Percentiles rank a stretch among this genome's conserved stretches.
phyloP scores from a whole-genome alignment of 768 basidiomycete species.

The Pisolithus microcarpus region DNA sequence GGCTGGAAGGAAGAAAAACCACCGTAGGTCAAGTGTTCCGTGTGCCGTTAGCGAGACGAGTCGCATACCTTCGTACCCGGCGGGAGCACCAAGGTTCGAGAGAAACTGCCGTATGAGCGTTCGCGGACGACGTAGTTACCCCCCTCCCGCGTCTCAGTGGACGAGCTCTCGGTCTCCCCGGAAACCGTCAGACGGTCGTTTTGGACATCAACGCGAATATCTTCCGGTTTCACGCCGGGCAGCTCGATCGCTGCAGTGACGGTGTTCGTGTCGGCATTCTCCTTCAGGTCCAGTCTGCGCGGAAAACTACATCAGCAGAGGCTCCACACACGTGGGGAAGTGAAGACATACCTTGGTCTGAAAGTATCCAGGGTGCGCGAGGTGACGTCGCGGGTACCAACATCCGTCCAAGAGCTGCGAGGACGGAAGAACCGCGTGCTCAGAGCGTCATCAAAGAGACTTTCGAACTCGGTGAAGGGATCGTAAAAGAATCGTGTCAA shows the following conservation, averaged over 20 bases:
- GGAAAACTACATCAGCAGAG: neutral
- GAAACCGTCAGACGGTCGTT: constrained; percentile 44
- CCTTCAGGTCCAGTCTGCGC: constrained; percentile 49
- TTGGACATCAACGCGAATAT: constrained; percentile 46
- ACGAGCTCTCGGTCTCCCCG: constrained; percentile 41
- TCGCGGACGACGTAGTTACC: constrained; percentile 34
- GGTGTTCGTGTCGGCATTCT: constrained; percentile 37
- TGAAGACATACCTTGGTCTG: constrained; percentile 27
- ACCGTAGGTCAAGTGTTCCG: neutral
- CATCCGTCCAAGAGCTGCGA: constrained; percentile 3
- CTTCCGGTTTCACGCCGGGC: constrained; percentile 45
- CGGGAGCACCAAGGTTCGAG: constrained; percentile 42
- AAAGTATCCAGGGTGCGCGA: neutral
- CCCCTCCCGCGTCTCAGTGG: constrained; percentile 28
- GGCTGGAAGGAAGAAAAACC: constrained; percentile 10
- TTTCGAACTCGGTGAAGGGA: constrained; percentile 36
- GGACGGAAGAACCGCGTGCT: constrained; percentile 20
- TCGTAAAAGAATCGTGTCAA: constrained; percentile 28
- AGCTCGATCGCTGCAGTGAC: constrained; percentile 54
- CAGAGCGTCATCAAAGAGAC: constrained; percentile 36
- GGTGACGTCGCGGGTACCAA: constrained; percentile 5
- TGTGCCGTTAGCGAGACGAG: neutral
- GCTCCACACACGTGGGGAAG: neutral
- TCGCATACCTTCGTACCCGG: constrained; percentile 38
- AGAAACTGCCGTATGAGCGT: constrained; percentile 42